Conservation (phyloP, 768 basidiomycete genomes). For the Lactarius sanguifluus region DNA sequence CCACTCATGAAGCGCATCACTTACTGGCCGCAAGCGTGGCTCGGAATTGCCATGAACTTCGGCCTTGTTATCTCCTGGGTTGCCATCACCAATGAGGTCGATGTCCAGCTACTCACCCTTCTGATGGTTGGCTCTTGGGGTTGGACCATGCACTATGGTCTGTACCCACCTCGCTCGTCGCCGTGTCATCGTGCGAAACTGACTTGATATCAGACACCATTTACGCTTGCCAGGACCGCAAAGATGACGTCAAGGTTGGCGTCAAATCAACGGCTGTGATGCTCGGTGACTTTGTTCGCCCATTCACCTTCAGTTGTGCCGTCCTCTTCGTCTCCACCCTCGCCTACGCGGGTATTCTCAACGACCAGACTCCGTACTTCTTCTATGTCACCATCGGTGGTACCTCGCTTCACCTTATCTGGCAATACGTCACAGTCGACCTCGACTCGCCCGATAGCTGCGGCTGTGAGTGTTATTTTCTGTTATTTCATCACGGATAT, state of each 20-base stretch:
- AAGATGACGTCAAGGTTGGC: slow-evolving; percentile 68
- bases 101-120: slow-evolving; percentile 30
- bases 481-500: neutral
- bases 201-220: slow-evolving; percentile 48
- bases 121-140: slow-evolving; percentile 30
- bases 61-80: slow-evolving; percentile 51
- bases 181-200: neutral
- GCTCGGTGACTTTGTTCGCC: slow-evolving; percentile 61
- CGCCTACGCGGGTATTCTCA: slow-evolving; percentile 52
- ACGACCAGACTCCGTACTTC: slow-evolving; percentile 28
- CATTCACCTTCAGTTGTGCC: slow-evolving; percentile 55
- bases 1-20: slow-evolving; percentile 58
- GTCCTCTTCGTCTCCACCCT: slow-evolving; percentile 53
- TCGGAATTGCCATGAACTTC: slow-evolving; percentile 53
- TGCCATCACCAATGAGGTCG: slow-evolving; percentile 39
- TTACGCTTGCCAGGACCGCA: slow-evolving; percentile 77
- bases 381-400: slow-evolving; percentile 31
- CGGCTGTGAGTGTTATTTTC: slow-evolving; percentile 18
- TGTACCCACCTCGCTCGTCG: neutral
- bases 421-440: slow-evolving; percentile 32
- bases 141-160: slow-evolving; percentile 48
- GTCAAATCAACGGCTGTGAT: slow-evolving; percentile 75
- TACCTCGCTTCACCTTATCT: slow-evolving; percentile 30
- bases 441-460: slow-evolving; percentile 31
- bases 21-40: slow-evolving; percentile 63